Evolutionary conservation across 2,329 filamentous ascomycete genomes (phyloP), one percentile per base, ranked within the genome.

Genomic region (Thelonectria rubi): DNA sequence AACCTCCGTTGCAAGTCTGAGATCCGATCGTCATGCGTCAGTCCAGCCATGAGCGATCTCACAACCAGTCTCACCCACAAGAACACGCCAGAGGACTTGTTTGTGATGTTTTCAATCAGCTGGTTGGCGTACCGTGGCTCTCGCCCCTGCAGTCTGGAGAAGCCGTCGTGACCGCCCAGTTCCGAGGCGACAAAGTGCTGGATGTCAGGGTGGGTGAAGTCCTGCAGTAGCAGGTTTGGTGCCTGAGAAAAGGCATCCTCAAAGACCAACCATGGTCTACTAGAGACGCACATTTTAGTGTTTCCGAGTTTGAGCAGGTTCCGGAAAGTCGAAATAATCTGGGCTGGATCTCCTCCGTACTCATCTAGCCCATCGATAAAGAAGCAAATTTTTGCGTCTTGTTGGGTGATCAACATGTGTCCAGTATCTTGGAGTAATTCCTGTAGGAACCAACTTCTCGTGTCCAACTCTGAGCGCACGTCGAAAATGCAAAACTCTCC

Each of bases 261-360:
- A 14, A 53, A 53, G 6, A 32, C 24, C 3, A 30, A 6, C 54
- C 54, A 56, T 8, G 54, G 54, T 2, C 54, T 32, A 10, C 54
- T 56, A 1, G 54, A 32, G 9, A 49, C 32, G 39, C 54, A 56
- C n/a, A 56, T 2, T 39, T 56, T 56, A 3, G 50, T 10, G 18
- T 49, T 49, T 4, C 3, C 9, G 14, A 21, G 32, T 11, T 20
- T 24, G 1, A 34, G 11, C 5, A 57, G 17, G 3, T 3, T 5
- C 3, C 18, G 14, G 1, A 47, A 55, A 11, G 1, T 21, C 32
- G 14, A 18, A n/a, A 4, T 37, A 17, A 7, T 39, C 17, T 24
- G 20, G 4, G 17, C 39, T n/a, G n/a, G 48, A 2, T 26, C 15
- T 12, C 54, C 54, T 8, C 26, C 9, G 15, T 20, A 51, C 17